Percentiles rank a stretch among this genome's conserved stretches.
Evolutionary conservation across 306 rosid genomes (phyloP).

Genomic region (Rubus idaeus): DNA sequence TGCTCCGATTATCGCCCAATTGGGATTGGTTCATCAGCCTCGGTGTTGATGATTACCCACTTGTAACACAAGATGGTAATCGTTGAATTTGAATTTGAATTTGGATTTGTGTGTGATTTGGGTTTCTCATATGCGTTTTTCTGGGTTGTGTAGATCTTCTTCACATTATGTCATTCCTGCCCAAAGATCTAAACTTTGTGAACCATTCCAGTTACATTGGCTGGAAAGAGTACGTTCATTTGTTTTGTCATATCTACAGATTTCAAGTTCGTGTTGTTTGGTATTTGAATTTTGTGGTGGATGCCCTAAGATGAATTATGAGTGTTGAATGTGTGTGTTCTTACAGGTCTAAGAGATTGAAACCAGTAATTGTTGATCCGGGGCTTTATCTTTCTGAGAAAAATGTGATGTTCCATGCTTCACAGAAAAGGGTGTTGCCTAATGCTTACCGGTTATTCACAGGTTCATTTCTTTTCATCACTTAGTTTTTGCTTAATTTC

Average conservation of each 20-base stretch:
- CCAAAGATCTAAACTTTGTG: constrained; percentile 83
- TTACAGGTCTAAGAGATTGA: constrained; percentile 67
- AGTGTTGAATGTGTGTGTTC: constrained; percentile 16
- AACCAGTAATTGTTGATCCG: constrained; percentile 84
- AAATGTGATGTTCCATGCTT: constrained; percentile 81
- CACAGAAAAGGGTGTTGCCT: constrained; percentile 91
- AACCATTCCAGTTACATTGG: constrained; percentile 94
- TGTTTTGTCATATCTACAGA: constrained; percentile 7
- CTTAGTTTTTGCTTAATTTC: not conserved
- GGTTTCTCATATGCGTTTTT: constrained; percentile 14
- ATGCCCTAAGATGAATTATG: constrained; percentile 14
- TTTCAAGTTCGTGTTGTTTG: not conserved
- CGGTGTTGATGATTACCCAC: constrained; percentile 69
- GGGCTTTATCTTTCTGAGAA: constrained; percentile 89
- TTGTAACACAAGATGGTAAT: constrained; percentile 86
- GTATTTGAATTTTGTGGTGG: constrained; percentile 1
- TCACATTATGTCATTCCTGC: constrained; percentile 86
- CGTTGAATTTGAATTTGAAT: not conserved
- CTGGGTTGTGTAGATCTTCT: constrained; percentile 70
- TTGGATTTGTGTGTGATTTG: not conserved
- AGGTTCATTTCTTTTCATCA: constrained; percentile 41
- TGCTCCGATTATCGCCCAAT: constrained; percentile 56
- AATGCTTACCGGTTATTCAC: constrained; percentile 72
- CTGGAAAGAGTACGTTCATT: constrained; percentile 83
- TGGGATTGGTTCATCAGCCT: constrained; percentile 94